Conservation (phyloP, 1,284 basidiomycete genomes). For the Melampsora americana region DNA sequence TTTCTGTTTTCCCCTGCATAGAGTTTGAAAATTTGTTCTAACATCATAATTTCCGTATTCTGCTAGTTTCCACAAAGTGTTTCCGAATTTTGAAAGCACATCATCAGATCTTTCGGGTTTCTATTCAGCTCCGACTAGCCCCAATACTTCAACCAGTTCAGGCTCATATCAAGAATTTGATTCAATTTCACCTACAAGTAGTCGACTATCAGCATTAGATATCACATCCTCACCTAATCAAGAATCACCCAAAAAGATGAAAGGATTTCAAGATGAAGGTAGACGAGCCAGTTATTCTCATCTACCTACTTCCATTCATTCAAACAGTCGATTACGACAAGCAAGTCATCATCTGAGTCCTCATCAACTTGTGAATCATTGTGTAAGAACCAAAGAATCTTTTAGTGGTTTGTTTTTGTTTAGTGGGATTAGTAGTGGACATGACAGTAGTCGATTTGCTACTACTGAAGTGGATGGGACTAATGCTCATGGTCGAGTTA, state of each 20-base stretch:
- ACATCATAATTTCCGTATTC: not conserved
- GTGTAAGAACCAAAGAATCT: not conserved
- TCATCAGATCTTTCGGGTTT: not conserved
- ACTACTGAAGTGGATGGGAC: conserved; percentile 2
- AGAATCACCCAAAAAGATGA: not conserved
- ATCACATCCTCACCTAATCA: not conserved
- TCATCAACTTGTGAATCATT: conserved; percentile 1
- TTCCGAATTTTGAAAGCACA: not conserved
- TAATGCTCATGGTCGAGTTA: conserved; percentile 5
- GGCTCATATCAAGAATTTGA: not conserved
- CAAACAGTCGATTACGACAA: not conserved
- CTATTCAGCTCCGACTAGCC: not conserved
- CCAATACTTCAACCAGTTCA: not conserved
- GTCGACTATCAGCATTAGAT: not conserved
- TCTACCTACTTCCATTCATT: too few relatives aligned
- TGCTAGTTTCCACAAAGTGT: not conserved
- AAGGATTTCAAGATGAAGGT: not conserved
- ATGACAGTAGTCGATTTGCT: not conserved
- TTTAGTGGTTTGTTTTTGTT: not conserved
- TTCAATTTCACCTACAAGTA: conserved; percentile 5
- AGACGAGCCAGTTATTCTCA: not conserved
- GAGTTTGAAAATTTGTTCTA: not conserved
- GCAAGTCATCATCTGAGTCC: not conserved
- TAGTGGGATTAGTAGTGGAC: not conserved
- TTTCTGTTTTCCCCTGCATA: not conserved